Conservation (phyloP, 768 basidiomycete species). For the Mycena galericulata region DNA sequence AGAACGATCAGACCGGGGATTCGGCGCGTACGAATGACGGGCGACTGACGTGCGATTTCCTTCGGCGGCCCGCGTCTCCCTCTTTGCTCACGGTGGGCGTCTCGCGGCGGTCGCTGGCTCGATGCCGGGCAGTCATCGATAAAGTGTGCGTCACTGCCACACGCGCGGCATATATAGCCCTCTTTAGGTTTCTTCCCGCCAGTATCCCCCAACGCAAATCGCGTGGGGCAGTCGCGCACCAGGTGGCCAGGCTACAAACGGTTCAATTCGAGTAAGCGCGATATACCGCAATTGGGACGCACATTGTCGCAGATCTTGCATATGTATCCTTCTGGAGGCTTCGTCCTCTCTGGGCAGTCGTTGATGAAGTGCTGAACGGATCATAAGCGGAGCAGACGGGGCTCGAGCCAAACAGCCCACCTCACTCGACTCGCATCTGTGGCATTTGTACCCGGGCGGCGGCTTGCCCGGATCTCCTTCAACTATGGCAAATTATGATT, state of each 20-base stretch:
- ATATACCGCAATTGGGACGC: slow-evolving; percentile 32
- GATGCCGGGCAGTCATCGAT: slow-evolving; percentile 88
- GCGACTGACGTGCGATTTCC: slow-evolving; percentile 81
- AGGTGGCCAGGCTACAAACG: slow-evolving; percentile 79
- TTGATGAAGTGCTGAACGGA: slow-evolving; percentile 76
- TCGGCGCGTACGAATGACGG: slow-evolving; percentile 3
- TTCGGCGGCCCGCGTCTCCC: slow-evolving; percentile 70
- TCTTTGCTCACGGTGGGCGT: slow-evolving; percentile 48
- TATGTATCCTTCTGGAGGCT: slow-evolving; percentile 86
- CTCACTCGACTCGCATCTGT: slow-evolving; percentile 80
- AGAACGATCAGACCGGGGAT: slow-evolving; percentile 19
- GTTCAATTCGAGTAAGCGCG: slow-evolving; percentile 6
- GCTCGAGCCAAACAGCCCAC: slow-evolving; percentile 51
- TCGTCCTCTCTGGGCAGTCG: slow-evolving; percentile 78
- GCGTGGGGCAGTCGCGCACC: slow-evolving; percentile 89
- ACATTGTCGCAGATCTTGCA: slow-evolving; percentile 89
- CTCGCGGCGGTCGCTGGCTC: slow-evolving; percentile 59
- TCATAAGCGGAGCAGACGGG: slow-evolving; percentile 8
- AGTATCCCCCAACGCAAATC: slow-evolving; percentile 82
- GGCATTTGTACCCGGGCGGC: slow-evolving; percentile 81
- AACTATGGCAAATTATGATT: slow-evolving; percentile 31
- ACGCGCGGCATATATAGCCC: slow-evolving; percentile 93
- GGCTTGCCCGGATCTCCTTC: slow-evolving; percentile 66
- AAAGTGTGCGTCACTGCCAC: slow-evolving; percentile 87
- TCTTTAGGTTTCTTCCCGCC: slow-evolving; percentile 85